These are phyloP conservation scores for Circinella minor DNA, from an alignment of 371 early-diverging fungal genomes.

Conservation along the genomic window DNA sequence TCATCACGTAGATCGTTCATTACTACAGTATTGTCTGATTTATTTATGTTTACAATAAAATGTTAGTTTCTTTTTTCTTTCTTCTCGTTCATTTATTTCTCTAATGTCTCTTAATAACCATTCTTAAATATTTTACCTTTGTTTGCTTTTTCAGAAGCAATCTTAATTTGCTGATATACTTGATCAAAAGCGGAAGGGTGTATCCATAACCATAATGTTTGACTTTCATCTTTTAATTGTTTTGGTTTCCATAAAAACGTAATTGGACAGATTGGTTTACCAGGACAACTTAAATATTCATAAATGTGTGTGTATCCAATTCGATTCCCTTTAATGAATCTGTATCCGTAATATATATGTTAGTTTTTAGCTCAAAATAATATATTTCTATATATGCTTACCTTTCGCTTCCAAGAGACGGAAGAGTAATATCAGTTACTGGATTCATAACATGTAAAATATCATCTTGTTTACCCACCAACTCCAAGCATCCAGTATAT, in stretches of 20 bases:
- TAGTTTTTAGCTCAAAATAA: too few relatives aligned
- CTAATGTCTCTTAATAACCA: too few relatives aligned
- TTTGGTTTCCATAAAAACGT: constrained; percentile 72
- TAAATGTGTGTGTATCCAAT: constrained; percentile 63
- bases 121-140: not conserved
- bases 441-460: constrained; percentile 56
- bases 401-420: constrained; percentile 66
- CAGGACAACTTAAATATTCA: constrained; percentile 59
- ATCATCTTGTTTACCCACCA: constrained; percentile 58
- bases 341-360: constrained; percentile 15
- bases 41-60: not conserved
- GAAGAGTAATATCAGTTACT: constrained; percentile 67
- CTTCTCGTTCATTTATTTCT: too few relatives aligned
- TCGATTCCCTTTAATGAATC: constrained; percentile 66
- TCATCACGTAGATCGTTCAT: constrained; percentile 47
- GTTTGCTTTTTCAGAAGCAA: not conserved
- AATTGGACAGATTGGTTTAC: constrained; percentile 61
- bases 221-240: constrained; percentile 19
- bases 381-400: constrained; percentile 20
- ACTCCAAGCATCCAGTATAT: constrained; percentile 74
- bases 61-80: not conserved
- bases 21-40: constrained; percentile 13
- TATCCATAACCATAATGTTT: constrained; percentile 67
- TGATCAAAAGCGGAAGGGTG: constrained; percentile 64
- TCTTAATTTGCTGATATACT: constrained; percentile 21